A percentile compares a stretch with the other conserved stretches of the same genome.
Conservation (phyloP, 2,329 filamentous ascomycete genomes). For the Fusarium cicatricum region DNA sequence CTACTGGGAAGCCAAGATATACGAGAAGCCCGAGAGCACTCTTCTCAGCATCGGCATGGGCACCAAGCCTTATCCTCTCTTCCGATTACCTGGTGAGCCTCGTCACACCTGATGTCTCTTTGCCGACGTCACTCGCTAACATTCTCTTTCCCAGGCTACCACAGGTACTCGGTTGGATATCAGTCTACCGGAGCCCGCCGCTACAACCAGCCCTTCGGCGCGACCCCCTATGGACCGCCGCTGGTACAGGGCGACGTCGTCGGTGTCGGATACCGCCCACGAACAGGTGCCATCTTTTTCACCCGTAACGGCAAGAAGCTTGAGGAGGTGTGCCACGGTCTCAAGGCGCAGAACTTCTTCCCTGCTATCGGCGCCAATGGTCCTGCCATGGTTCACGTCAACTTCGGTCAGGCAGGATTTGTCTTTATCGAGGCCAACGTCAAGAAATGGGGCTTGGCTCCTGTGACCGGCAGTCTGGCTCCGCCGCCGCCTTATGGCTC, state of each 20-base stretch:
- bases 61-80: slow-evolving; percentile 96
- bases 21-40: slow-evolving; percentile 92
- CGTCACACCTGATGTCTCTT: slow-evolving; percentile 8
- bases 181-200: slow-evolving; percentile 86
- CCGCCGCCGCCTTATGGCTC: slow-evolving; percentile 96
- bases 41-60: slow-evolving; percentile 91
- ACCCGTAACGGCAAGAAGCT: slow-evolving; percentile 98
- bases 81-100: slow-evolving; percentile 84
- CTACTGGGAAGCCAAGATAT: slow-evolving; percentile 99
- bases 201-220: slow-evolving; percentile 89
- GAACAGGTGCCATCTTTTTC: slow-evolving; percentile 96
- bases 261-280: slow-evolving; percentile 91
- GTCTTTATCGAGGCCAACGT: slow-evolving; percentile 99
- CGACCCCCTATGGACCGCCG: slow-evolving; percentile 81
- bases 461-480: slow-evolving; percentile 93
- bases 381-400: slow-evolving; percentile 91
- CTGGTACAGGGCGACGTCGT: slow-evolving; percentile 95
- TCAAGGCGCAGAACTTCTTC: slow-evolving; percentile 97
- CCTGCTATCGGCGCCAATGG: slow-evolving; percentile 96
- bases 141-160: slow-evolving; percentile 67
- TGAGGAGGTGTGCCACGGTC: slow-evolving; percentile 90
- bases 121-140: slow-evolving; percentile 30
- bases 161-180: slow-evolving; percentile 93
- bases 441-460: slow-evolving; percentile 98
- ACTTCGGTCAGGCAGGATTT: slow-evolving; percentile 97